phyloP scores from a whole-genome alignment of 257 asterid species.

The Capsicum rhomboideum region DNA sequence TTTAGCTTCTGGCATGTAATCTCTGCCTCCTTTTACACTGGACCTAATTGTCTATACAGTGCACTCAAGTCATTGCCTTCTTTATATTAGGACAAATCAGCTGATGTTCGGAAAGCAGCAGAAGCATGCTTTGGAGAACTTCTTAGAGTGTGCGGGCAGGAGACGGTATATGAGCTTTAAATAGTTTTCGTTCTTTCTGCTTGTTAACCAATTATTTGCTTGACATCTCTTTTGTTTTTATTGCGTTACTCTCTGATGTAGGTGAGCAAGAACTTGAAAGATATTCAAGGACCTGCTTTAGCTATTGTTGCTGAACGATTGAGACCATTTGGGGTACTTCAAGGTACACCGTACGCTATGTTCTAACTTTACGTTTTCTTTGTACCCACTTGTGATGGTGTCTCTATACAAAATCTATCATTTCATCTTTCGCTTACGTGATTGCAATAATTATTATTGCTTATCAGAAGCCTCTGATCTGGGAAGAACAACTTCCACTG shows the following conservation, averaged over 20 bases:
- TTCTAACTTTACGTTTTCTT: not conserved
- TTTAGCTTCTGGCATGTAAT: not conserved
- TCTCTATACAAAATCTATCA: not conserved
- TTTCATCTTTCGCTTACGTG: not conserved
- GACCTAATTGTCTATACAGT: not conserved
- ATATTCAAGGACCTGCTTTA: slow-evolving; percentile 94
- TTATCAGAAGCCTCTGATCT: slow-evolving; percentile 56
- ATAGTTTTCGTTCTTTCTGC: slow-evolving; percentile 2
- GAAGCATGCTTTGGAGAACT: slow-evolving; percentile 87
- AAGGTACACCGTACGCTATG: slow-evolving; percentile 31
- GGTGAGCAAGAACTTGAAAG: slow-evolving; percentile 86
- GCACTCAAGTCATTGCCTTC: not conserved
- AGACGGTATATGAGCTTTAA: slow-evolving; percentile 44
- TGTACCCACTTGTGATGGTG: not conserved
- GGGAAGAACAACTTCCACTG: slow-evolving; percentile 47
- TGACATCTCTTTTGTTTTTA: not conserved
- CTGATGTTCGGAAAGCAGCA: slow-evolving; percentile 98
- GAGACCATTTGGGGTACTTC: slow-evolving; percentile 55
- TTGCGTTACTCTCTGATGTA: slow-evolving; percentile 8
- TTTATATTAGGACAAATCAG: slow-evolving; percentile 78
- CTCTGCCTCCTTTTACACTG: not conserved
- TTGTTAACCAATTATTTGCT: not conserved
- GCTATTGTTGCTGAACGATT: slow-evolving; percentile 84
- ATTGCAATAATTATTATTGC: slow-evolving; percentile 8
- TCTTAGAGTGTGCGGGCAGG: slow-evolving; percentile 87